Base-by-base conservation (phyloP, 257 asterid genomes). In the Nicotiana undulata region DNA sequence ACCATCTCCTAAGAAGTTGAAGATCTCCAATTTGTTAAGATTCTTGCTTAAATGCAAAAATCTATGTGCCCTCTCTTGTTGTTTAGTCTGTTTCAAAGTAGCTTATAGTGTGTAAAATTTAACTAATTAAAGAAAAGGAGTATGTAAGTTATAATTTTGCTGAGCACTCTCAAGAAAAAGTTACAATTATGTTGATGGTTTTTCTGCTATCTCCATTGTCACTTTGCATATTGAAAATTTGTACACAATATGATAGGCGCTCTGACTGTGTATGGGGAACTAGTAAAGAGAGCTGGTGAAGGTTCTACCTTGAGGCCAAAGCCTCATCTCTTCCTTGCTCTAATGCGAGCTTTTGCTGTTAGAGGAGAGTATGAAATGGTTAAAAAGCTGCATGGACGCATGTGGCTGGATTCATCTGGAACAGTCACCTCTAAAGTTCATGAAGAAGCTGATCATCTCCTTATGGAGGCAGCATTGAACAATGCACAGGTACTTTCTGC, bases 401-500 rank as follows among this genome's bases (percentile, higher is more conserved):
- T 91, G 92, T 91, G 94, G 96, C 64, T 82, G 74, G 96, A 91
- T 82, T 85, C 96, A 82, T 81, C 88, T 22, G 96, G 96, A 82
- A 89, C 90, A 70, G 85, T 91, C 76, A 84, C 92, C 79, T 51
- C 81, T 31, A 87, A 82, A 24, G 68, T 87, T 72, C 89, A 85
- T 81, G 82, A 88, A 82, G 96, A 91, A 84, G 84, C 91, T 82
- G 96, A 91, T 84, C 86, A 90, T 81, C 96, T 91, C 37, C 81
- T 91, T 76, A 89, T 91, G 92, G 96, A 91, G 83, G 96, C 91
- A 90, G 96, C 96, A 81, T 83, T 91, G 83, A 90, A 89, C 81
- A 83, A 87, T 75, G 94, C 93, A 83, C 94, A 84, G 94, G 94
- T 91, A 79, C 76, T 49, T 72, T 49, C 37, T 70, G 59, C 59